Percentiles rank a stretch among this genome's conserved stretches.
phyloP scores from a whole-genome alignment of 2,329 filamentous ascomycete genomes.

The Fusarium sp. region DNA sequence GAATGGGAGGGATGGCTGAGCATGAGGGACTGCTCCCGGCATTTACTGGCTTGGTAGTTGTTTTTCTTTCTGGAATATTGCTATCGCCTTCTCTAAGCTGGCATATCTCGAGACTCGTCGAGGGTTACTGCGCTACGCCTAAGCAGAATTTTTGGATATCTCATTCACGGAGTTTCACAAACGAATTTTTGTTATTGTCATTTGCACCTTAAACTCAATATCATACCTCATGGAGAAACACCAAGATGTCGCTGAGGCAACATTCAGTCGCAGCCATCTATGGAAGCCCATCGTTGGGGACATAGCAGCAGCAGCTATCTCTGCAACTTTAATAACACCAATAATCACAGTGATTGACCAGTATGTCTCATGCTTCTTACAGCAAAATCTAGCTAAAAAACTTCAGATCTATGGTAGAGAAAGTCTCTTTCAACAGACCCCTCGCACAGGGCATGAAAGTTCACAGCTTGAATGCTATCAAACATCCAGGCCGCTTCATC shows the following conservation, averaged over 20 bases:
- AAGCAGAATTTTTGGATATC: neutral
- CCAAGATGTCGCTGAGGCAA: conserved; percentile 10
- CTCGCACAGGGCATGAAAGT: conserved; percentile 25
- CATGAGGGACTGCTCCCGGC: neutral
- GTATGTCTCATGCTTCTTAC: conserved; percentile 4
- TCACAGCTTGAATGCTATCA: conserved; percentile 27
- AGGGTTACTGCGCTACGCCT: neutral
- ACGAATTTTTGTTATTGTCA: neutral
- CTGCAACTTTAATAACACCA: conserved; percentile 46
- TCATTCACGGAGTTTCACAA: neutral
- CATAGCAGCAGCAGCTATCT: conserved; percentile 42
- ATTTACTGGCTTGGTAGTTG: neutral
- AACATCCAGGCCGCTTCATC: conserved; percentile 42
- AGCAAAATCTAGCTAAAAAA: neutral
- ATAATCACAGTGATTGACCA: conserved; percentile 47
- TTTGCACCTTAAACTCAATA: accelerated
- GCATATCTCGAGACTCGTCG: neutral
- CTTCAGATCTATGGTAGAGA: conserved; percentile 38
- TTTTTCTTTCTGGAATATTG: neutral
- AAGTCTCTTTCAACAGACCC: conserved; percentile 37
- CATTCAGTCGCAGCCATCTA: conserved; percentile 7
- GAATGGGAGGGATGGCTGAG: neutral
- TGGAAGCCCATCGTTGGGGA: conserved; percentile 42
- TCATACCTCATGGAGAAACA: conserved; percentile 25
- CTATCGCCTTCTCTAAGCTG: neutral